Percentiles rank a stretch among this genome's conserved stretches.
Conservation (phyloP, 306 rosid genomes). For the Rosa multiflora region DNA sequence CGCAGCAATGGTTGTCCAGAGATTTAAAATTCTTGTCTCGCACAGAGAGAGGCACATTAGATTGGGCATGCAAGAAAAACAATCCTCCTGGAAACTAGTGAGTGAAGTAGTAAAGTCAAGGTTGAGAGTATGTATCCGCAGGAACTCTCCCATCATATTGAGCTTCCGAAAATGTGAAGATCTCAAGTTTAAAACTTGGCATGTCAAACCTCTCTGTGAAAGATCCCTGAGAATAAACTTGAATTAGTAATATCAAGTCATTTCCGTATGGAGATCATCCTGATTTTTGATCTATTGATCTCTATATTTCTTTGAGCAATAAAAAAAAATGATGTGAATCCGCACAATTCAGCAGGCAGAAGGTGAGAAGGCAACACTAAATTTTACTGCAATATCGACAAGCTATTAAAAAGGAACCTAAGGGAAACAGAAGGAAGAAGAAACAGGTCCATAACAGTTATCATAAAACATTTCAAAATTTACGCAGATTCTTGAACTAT, state of each 20-base stretch:
- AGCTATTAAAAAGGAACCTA: conserved; percentile 9
- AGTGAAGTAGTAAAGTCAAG: conserved; percentile 75
- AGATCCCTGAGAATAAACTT: conserved; percentile 52
- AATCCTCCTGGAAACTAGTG: conserved; percentile 62
- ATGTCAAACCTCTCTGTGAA: conserved; percentile 68
- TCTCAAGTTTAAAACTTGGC: conserved; percentile 61
- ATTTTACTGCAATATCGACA: conserved; percentile 7
- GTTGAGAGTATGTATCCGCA: conserved; percentile 59
- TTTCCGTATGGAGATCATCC: conserved; percentile 14
- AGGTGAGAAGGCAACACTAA: background rate
- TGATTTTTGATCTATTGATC: background rate
- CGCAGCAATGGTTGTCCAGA: conserved; percentile 79
- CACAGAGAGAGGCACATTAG: conserved; percentile 75
- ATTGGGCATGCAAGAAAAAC: conserved; percentile 80
- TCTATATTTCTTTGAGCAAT: conserved; percentile 23
- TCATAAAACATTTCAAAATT: background rate
- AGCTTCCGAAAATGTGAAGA: conserved; percentile 71
- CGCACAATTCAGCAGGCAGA: background rate
- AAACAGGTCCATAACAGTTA: conserved; percentile 16
- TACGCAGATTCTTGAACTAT: too few species aligned
- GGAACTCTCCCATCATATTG: conserved; percentile 68
- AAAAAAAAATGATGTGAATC: conserved; percentile 19
- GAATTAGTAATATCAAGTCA: conserved; percentile 27
- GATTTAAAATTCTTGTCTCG: conserved; percentile 76
- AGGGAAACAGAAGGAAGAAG: conserved; percentile 5